Evolutionary conservation across 805 yeast genomes (phyloP), one percentile per base, ranked within the genome.

Genomic region (Candida rishiriensis): DNA sequence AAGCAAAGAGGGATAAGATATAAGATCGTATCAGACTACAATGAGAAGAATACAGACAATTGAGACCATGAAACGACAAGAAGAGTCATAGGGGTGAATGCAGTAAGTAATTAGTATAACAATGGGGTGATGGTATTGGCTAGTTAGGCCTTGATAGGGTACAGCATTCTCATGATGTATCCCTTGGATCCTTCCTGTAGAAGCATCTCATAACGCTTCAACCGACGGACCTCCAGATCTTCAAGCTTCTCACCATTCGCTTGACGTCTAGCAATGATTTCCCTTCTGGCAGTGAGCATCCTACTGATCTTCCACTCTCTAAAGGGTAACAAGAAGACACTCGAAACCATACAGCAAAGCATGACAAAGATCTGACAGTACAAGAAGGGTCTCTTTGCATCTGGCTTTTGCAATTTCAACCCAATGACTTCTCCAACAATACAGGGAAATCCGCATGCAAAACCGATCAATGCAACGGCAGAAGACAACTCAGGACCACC

Each of bases 341-440:
- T 74, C 17, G 65, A 63, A 10, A 73, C 57, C 41, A 75, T 72
- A 40, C 77, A 63, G 15, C 70, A 54, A 31, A 61, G 45, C 4
- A 84, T 85, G 12, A 79, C 78, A 53, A 81, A 79, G 1, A 81
- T 70, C 54, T 83, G 88, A 15, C 85, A 71, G 53, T 81, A 72
- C 16, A 76, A 60, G 51, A 72, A 84, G 1, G 87, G 86, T 39
- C 48, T 49, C 3, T 32, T 33, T 10, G 54, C 40, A 14, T 54
- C 44, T n/a, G 57, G 64, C 47, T 54, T 49, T 50, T 41, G 45
- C 33, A 66, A 41, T 21, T 53, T 49, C 28, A 66, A 55, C 4
- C 61, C 69, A 30, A 65, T 54, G 13, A 63, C 52, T 51, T 66
- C 71, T 1, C 65, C 59, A 16, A 60, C 56, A 5, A 63, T 36